Percentiles rank a stretch among this genome's conserved stretches.
Evolutionary conservation across 2,329 filamentous ascomycete species (phyloP).

Genomic region (Dryadomyces quercivorus): DNA sequence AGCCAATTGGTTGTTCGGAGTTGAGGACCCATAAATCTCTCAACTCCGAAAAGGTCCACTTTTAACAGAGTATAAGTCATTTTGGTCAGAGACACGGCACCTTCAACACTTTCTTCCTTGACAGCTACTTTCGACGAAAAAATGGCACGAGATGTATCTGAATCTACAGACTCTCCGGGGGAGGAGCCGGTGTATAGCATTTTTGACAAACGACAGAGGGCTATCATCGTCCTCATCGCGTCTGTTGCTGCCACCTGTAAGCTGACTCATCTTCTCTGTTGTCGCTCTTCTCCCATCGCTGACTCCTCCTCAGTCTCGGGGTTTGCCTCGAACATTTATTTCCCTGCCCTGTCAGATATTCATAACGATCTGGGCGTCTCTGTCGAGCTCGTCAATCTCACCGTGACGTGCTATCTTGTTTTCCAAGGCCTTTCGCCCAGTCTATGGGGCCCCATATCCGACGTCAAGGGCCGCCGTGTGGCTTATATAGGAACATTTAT

Average conservation of each 20-base stretch:
- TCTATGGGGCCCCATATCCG: conserved; percentile 48
- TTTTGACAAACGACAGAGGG: conserved; percentile 36
- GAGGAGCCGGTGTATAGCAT: conserved; percentile 29
- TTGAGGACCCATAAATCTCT: not conserved
- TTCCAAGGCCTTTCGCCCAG: conserved; percentile 50
- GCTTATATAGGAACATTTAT: conserved; percentile 47
- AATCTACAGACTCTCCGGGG: not conserved
- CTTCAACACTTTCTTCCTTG: too few species aligned
- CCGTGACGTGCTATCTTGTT: conserved; percentile 49
- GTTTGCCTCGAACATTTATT: conserved; percentile 47
- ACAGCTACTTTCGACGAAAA: not conserved
- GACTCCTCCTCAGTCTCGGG: conserved; percentile 31
- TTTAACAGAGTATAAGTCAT: not conserved
- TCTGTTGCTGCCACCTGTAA: conserved; percentile 39
- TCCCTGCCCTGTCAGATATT: conserved; percentile 28
- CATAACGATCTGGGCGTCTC: conserved; percentile 25
- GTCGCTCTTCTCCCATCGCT: not conserved
- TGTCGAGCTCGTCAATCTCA: conserved; percentile 31
- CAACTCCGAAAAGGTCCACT: conserved; percentile 7
- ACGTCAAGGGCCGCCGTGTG: conserved; percentile 46
- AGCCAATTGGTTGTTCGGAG: not conserved
- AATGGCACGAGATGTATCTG: not conserved
- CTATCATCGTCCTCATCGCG: conserved; percentile 31
- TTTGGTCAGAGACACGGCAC: too few species aligned
- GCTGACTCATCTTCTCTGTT: conserved; percentile 4